phyloP scores from a whole-genome alignment of 352 stramenopile genomes.

The Phytophthora palmivora region DNA sequence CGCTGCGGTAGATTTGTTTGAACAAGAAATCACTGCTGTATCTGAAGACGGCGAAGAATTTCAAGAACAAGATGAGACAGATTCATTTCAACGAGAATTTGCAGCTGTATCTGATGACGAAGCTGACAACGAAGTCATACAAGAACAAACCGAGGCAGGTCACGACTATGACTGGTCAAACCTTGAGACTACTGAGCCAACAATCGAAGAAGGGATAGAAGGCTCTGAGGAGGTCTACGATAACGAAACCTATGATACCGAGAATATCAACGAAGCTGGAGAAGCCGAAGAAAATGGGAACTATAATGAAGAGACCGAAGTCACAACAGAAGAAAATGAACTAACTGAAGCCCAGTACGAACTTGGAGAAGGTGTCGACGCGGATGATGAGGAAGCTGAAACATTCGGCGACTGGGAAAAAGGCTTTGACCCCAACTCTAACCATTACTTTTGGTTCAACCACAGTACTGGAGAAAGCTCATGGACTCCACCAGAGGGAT shows the following conservation, averaged over 20 bases:
- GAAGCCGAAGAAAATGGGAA: constrained; percentile 12
- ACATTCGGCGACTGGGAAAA: constrained; percentile 88
- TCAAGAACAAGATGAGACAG: too few species aligned
- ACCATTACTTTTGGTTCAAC: constrained; percentile 93
- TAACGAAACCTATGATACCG: constrained; percentile 7
- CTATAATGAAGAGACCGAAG: constrained; percentile 11
- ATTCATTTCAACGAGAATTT: too few species aligned
- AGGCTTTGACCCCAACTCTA: constrained; percentile 79
- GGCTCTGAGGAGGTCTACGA: constrained; percentile 5
- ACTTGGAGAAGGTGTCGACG: constrained; percentile 51
- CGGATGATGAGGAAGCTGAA: constrained; percentile 80
- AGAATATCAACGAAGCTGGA: constrained; percentile 17
- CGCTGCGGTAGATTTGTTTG: neutral
- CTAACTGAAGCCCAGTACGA: constrained; percentile 26
- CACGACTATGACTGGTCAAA: constrained; percentile 17
- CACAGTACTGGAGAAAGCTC: constrained; percentile 78
- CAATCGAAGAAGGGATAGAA: constrained; percentile 19
- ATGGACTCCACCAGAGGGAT: constrained; percentile 80
- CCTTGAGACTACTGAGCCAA: neutral
- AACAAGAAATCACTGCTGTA: neutral
- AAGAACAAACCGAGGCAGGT: constrained; percentile 2
- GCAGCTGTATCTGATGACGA: constrained; percentile 19
- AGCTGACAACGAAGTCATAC: constrained; percentile 5
- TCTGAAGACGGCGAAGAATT: neutral
- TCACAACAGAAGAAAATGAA: constrained; percentile 14